Evolutionary conservation across 495 filamentous ascomycete genomes (phyloP).

Genomic region (Penicilliopsis zonata): DNA sequence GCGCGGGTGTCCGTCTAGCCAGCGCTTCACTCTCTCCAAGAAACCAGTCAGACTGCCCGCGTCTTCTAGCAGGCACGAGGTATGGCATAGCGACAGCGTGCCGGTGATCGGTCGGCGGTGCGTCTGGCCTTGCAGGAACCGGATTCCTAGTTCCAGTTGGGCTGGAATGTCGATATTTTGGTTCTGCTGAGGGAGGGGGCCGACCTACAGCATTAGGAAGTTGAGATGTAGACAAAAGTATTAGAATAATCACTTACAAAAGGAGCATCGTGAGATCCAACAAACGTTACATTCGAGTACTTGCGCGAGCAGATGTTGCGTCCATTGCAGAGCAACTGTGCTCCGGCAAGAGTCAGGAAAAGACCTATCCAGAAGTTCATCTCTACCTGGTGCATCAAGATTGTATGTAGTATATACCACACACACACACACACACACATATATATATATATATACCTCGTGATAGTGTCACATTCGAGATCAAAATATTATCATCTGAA

Average conservation of each 20-base stretch:
- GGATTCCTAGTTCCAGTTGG: slow-evolving; percentile 55
- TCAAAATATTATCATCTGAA: too few relatives aligned
- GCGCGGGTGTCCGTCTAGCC: slow-evolving; percentile 52
- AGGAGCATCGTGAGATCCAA: slow-evolving; percentile 58
- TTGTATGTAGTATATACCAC: too few relatives aligned
- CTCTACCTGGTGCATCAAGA: too few relatives aligned
- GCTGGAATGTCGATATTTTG: slow-evolving; percentile 54
- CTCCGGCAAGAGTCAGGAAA: too few relatives aligned
- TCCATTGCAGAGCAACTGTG: too few relatives aligned
- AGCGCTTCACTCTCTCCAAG: slow-evolving; percentile 44
- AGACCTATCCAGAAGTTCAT: too few relatives aligned
- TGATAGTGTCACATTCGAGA: too few relatives aligned
- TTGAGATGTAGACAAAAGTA: too few relatives aligned
- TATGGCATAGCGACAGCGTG: slow-evolving; percentile 54
- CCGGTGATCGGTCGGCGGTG: slow-evolving; percentile 31
- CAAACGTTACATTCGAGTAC: slow-evolving; percentile 55
- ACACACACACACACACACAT: too few relatives aligned
- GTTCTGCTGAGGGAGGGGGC: slow-evolving; percentile 47
- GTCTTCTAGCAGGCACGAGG: slow-evolving; percentile 49
- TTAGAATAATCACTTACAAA: too few relatives aligned
- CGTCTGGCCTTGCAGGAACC: slow-evolving; percentile 59
- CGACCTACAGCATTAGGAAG: too few relatives aligned
- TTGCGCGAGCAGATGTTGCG: slow-evolving; percentile 3
- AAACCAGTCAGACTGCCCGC: slow-evolving; percentile 47
- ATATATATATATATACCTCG: too few relatives aligned